phyloP scores from a whole-genome alignment of 2,329 filamentous ascomycete species.

The Blastomyces percursus region DNA sequence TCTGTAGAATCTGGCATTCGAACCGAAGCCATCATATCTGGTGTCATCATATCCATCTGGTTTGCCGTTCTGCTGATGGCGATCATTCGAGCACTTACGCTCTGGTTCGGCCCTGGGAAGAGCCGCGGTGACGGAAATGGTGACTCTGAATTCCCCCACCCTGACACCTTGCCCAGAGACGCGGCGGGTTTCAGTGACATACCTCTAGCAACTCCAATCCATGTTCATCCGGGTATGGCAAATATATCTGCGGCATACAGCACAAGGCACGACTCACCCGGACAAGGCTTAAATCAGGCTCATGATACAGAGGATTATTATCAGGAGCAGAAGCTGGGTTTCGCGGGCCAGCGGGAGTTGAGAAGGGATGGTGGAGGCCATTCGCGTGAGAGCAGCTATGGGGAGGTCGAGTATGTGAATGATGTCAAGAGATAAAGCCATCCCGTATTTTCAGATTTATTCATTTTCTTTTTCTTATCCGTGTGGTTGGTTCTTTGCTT shows the following conservation, averaged over 20 bases:
- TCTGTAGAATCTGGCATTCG: slow-evolving; percentile 58
- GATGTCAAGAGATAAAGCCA: slow-evolving; percentile 21
- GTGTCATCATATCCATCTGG: slow-evolving; percentile 63
- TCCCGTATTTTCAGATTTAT: neutral
- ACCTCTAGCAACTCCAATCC: slow-evolving; percentile 21
- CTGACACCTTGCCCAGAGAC: slow-evolving; percentile 6
- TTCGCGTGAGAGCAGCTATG: slow-evolving; percentile 26
- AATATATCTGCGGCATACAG: slow-evolving; percentile 15
- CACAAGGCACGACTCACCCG: slow-evolving; percentile 10
- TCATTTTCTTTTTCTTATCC: slow-evolving; percentile 2
- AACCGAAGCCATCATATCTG: slow-evolving; percentile 70
- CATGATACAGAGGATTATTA: slow-evolving; percentile 19
- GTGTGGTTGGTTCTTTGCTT: neutral
- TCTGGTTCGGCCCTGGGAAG: slow-evolving; percentile 51
- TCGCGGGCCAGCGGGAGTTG: slow-evolving; percentile 29
- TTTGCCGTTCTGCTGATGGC: slow-evolving; percentile 66
- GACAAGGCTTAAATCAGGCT: neutral
- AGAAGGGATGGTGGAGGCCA: slow-evolving; percentile 17
- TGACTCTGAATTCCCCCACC: slow-evolving; percentile 17
- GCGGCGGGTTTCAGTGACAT: slow-evolving; percentile 27
- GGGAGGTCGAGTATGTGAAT: slow-evolving; percentile 25
- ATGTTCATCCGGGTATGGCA: neutral
- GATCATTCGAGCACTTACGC: slow-evolving; percentile 52
- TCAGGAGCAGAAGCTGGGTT: slow-evolving; percentile 35
- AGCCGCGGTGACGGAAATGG: slow-evolving; percentile 50